phyloP scores from a whole-genome alignment of 371 early-diverging fungal genomes.

The Mucor indicus region DNA sequence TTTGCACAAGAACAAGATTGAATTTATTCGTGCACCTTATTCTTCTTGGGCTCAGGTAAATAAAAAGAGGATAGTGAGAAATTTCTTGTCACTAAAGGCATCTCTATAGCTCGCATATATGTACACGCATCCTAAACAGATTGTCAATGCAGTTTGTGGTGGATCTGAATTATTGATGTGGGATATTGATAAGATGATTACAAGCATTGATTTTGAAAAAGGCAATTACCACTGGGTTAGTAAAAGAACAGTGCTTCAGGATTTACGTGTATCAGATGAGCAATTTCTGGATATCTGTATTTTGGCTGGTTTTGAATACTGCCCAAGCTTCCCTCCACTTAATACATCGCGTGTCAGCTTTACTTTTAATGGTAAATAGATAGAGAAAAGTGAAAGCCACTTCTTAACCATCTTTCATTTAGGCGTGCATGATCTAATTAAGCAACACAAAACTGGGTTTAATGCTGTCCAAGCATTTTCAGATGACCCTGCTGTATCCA shows the following conservation, averaged over 20 bases:
- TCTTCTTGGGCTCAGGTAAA: slow-evolving; percentile 77
- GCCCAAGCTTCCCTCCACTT: slow-evolving; percentile 73
- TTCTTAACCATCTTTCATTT: background rate
- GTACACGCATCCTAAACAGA: slow-evolving; percentile 65
- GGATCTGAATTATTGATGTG: slow-evolving; percentile 77
- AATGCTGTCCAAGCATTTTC: slow-evolving; percentile 68
- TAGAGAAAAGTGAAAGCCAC: background rate
- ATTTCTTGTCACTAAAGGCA: background rate
- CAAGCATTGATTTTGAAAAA: slow-evolving; percentile 63
- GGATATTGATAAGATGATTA: slow-evolving; percentile 76
- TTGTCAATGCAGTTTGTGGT: slow-evolving; percentile 71
- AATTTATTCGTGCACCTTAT: slow-evolving; percentile 83
- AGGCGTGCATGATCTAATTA: slow-evolving; percentile 64
- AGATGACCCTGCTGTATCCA: slow-evolving; percentile 54
- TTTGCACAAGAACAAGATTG: slow-evolving; percentile 60
- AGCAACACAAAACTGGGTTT: slow-evolving; percentile 70
- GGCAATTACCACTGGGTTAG: slow-evolving; percentile 66
- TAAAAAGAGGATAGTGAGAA: background rate
- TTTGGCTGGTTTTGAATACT: slow-evolving; percentile 77
- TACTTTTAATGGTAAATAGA: slow-evolving; percentile 55
- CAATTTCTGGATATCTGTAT: slow-evolving; percentile 84
- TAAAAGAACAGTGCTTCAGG: slow-evolving; percentile 63
- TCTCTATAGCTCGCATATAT: slow-evolving; percentile 66
- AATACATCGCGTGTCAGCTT: slow-evolving; percentile 50
- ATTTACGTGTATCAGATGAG: slow-evolving; percentile 64